Conservation (phyloP, 1,139 yeast genomes). For the Lizanozyma gosingica region DNA sequence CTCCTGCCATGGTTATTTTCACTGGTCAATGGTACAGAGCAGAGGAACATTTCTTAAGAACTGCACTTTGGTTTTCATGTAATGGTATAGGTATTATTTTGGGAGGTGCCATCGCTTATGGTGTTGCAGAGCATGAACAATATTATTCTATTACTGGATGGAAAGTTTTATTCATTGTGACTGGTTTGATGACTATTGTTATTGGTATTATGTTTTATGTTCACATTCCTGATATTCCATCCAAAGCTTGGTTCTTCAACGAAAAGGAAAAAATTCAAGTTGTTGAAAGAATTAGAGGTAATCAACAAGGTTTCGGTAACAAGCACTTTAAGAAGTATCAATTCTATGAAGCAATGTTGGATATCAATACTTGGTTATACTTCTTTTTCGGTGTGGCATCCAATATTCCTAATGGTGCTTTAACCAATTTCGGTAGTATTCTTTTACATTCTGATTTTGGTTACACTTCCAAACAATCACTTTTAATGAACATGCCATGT, state of each 20-base stretch:
- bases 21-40: constrained; percentile 48
- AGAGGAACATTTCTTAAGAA: constrained; percentile 41
- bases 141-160: constrained; percentile 32
- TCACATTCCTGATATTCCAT: constrained; percentile 45
- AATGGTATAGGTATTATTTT: constrained; percentile 42
- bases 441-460: constrained; percentile 18
- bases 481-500: constrained; percentile 24
- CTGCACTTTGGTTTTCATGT: constrained; percentile 41
- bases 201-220: constrained; percentile 33
- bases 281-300: constrained; percentile 28
- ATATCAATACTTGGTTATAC: constrained; percentile 36
- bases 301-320: constrained; percentile 50
- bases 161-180: constrained; percentile 38
- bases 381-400: constrained; percentile 28
- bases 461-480: constrained; percentile 25
- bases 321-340: constrained; percentile 46
- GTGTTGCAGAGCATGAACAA: constrained; percentile 21
- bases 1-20: constrained; percentile 45
- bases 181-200: constrained; percentile 38
- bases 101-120: constrained; percentile 44
- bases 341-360: constrained; percentile 43
- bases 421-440: constrained; percentile 29
- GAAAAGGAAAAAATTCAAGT: constrained; percentile 36
- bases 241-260: constrained; percentile 43
- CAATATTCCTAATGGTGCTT: constrained; percentile 46